phyloP scores from a whole-genome alignment of 371 early-diverging fungal genomes.

The Rhizomucor miehei region DNA sequence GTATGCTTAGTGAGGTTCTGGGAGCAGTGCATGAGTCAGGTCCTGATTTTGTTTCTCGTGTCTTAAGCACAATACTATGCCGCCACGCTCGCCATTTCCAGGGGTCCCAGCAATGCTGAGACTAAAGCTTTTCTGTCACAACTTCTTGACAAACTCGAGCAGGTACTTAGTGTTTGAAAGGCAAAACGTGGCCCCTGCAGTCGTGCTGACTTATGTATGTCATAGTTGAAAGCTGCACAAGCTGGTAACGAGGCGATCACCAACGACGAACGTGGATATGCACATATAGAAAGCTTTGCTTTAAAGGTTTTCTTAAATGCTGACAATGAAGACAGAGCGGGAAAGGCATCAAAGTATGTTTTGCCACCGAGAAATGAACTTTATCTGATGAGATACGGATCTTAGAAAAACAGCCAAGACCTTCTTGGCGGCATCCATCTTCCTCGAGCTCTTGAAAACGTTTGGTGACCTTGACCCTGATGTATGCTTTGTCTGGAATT shows the following conservation, averaged over 20 bases:
- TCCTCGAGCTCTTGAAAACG: constrained; percentile 76
- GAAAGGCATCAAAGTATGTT: constrained; percentile 68
- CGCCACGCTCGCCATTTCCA: constrained; percentile 73
- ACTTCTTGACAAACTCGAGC: constrained; percentile 77
- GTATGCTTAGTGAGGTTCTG: constrained; percentile 34
- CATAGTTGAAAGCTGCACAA: constrained; percentile 58
- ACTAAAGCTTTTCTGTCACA: constrained; percentile 61
- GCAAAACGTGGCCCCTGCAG: no score
- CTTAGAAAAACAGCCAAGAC: constrained; percentile 81
- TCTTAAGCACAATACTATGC: constrained; percentile 86
- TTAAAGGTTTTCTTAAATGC: constrained; percentile 87
- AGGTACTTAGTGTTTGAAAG: constrained; percentile 34
- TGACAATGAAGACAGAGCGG: constrained; percentile 89
- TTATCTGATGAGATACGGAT: background rate
- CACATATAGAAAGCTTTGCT: constrained; percentile 89
- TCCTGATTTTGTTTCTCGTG: background rate
- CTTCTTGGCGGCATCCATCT: constrained; percentile 81
- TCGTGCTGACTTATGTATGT: no score
- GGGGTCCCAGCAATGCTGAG: constrained; percentile 55
- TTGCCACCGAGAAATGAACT: background rate
- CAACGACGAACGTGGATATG: constrained; percentile 76
- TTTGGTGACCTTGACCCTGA: constrained; percentile 79
- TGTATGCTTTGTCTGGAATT: constrained; percentile 26
- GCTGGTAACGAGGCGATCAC: constrained; percentile 69
- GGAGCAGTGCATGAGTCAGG: background rate